These are phyloP conservation scores for Lippia alba DNA, from an alignment of 305 asterid species.

Conservation along the genomic window DNA sequence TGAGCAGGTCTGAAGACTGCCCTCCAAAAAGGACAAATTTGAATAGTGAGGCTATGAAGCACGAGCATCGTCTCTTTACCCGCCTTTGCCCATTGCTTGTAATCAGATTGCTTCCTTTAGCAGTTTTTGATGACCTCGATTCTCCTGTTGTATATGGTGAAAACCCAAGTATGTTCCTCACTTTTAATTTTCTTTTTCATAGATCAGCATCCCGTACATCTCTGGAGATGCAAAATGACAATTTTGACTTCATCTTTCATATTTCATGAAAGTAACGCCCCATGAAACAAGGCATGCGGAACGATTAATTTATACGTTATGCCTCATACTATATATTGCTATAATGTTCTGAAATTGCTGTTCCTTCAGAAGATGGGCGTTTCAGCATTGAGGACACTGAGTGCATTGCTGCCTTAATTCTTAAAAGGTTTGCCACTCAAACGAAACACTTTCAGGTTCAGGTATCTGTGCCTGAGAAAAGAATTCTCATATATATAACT, in stretches of 20 bases:
- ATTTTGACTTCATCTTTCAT: neutral
- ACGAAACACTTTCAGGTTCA: conserved; percentile 21
- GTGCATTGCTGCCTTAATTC: conserved; percentile 70
- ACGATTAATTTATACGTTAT: too few relatives aligned
- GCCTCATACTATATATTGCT: neutral
- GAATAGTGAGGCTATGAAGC: conserved; percentile 44
- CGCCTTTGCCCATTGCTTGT: conserved; percentile 88
- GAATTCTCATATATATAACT: conserved; percentile 32
- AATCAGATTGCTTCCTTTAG: conserved; percentile 85
- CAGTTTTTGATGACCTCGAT: conserved; percentile 74
- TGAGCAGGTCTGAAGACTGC: conserved; percentile 49
- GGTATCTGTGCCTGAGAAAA: neutral
- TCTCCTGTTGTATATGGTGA: conserved; percentile 74
- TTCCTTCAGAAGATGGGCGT: conserved; percentile 51
- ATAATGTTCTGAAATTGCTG: conserved; percentile 21
- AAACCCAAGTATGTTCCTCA: conserved; percentile 40
- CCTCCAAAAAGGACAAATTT: conserved; percentile 39
- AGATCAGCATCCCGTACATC: neutral
- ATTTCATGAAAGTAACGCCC: neutral
- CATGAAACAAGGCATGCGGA: too few relatives aligned
- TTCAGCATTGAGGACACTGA: conserved; percentile 48
- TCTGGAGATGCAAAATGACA: neutral
- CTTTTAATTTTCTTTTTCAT: conserved; percentile 4
- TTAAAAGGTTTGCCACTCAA: conserved; percentile 59
- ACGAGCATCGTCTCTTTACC: conserved; percentile 58